Evolutionary conservation across 352 stramenopile genomes (phyloP).

Genomic region (Paralagenidium karlingii): DNA sequence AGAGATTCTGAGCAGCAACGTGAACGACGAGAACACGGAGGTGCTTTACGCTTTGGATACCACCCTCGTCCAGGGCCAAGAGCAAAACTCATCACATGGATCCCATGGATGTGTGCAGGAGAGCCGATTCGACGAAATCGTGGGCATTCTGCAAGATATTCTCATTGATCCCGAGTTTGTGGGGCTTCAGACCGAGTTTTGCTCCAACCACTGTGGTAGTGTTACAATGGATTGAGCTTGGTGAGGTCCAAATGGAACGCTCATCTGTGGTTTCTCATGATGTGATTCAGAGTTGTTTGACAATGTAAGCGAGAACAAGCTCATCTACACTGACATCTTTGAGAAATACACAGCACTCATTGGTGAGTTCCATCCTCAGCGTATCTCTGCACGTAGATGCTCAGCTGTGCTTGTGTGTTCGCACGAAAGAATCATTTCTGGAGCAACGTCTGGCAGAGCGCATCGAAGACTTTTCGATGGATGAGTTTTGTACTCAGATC

Average conservation of each 20-base stretch:
- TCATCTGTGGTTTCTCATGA: background rate
- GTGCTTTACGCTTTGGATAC: slow-evolving; percentile 2
- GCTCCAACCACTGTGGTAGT: slow-evolving; percentile 64
- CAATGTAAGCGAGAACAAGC: slow-evolving; percentile 73
- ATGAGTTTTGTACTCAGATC: slow-evolving; percentile 64
- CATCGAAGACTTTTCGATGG: slow-evolving; percentile 76
- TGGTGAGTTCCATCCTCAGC: slow-evolving; percentile 11
- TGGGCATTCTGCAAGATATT: slow-evolving; percentile 61
- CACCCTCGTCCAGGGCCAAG: too few species aligned
- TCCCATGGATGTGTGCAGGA: slow-evolving; percentile 12
- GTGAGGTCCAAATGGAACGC: background rate
- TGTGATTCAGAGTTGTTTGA: slow-evolving; percentile 56
- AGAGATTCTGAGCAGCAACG: slow-evolving; percentile 50
- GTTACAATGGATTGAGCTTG: background rate
- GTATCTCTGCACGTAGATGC: background rate
- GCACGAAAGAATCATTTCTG: slow-evolving; percentile 42
- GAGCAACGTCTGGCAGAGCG: slow-evolving; percentile 45
- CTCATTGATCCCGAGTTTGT: slow-evolving; percentile 74
- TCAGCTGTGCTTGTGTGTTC: background rate
- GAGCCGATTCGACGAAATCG: slow-evolving; percentile 70
- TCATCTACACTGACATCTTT: slow-evolving; percentile 74
- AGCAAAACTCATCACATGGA: too few species aligned
- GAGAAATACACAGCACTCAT: slow-evolving; percentile 69
- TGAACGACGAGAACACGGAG: slow-evolving; percentile 53
- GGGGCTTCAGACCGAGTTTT: slow-evolving; percentile 64